Evolutionary conservation across 306 rosid species (phyloP).

Genomic region (Dalbergia cochinchinensis): DNA sequence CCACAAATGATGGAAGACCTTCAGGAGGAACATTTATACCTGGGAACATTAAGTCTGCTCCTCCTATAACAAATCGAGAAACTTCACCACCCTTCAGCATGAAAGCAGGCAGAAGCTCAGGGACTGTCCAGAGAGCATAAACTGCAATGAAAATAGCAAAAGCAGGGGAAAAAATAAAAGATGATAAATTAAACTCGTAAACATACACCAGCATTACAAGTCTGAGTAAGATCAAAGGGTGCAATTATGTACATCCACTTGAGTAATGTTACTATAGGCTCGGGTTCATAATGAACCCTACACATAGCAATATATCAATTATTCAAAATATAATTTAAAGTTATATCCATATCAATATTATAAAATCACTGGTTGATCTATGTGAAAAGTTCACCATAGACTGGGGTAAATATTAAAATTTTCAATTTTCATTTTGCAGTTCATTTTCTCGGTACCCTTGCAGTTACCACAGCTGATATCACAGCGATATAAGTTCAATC

Average conservation of each 20-base stretch:
- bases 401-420: no score
- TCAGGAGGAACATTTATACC: slow-evolving; percentile 84
- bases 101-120: slow-evolving; percentile 85
- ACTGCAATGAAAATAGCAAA: slow-evolving; percentile 55
- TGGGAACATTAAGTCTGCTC: slow-evolving; percentile 98
- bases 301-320: no score
- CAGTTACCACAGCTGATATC: not conserved
- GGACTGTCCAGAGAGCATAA: slow-evolving; percentile 91
- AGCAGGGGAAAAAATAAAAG: not conserved
- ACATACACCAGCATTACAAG: not conserved
- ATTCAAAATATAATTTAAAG: no score
- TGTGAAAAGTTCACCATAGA: no score
- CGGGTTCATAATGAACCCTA: no score
- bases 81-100: slow-evolving; percentile 90
- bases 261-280: not conserved
- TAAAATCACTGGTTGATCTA: no score
- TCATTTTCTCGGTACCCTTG: no score
- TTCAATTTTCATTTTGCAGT: not conserved
- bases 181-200: not conserved
- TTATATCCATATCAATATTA: no score
- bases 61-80: slow-evolving; percentile 82
- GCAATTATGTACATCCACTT: not conserved
- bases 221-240: not conserved
- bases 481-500: not conserved
- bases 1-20: slow-evolving; percentile 80